These are phyloP conservation scores for Calocybe indica DNA, from an alignment of 768 basidiomycete genomes.

Conservation along the genomic window DNA sequence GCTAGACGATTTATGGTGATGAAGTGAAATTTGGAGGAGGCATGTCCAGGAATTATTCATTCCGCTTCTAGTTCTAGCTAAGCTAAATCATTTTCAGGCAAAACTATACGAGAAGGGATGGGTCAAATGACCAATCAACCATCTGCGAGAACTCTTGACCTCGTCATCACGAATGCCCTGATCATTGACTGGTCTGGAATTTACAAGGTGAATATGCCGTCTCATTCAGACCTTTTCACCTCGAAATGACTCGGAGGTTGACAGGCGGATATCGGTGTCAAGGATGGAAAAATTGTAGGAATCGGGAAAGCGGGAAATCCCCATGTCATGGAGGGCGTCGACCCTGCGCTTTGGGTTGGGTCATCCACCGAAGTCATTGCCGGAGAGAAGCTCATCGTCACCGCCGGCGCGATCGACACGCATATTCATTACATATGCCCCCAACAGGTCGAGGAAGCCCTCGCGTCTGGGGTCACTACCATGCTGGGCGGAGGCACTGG, in stretches of 20 bases:
- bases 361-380: slow-evolving; percentile 94
- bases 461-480: slow-evolving; percentile 82
- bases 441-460: slow-evolving; percentile 83
- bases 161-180: slow-evolving; percentile 93
- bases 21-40: slow-evolving; percentile 98
- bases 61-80: neutral
- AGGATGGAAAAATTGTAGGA: slow-evolving; percentile 71
- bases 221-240: neutral
- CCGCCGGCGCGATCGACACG: slow-evolving; percentile 88
- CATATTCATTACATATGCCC: slow-evolving; percentile 97
- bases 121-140: slow-evolving; percentile 80
- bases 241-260: neutral
- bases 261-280: slow-evolving; percentile 94
- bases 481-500: slow-evolving; percentile 97
- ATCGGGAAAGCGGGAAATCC: slow-evolving; percentile 99
- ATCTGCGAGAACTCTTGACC: slow-evolving; percentile 68
- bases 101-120: slow-evolving; percentile 95
- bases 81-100: slow-evolving; percentile 43
- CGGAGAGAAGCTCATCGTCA: slow-evolving; percentile 90
- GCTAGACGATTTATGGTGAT: slow-evolving; percentile 83
- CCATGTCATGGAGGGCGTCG: slow-evolving; percentile 81
- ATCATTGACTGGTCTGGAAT: slow-evolving; percentile 95
- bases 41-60: slow-evolving; percentile 16
- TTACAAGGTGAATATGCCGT: slow-evolving; percentile 58
- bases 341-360: slow-evolving; percentile 70